Evolutionary conservation across 495 filamentous ascomycete species (phyloP), one percentile per base, ranked within the genome.

Genomic region (Talaromyces borbonicus): DNA sequence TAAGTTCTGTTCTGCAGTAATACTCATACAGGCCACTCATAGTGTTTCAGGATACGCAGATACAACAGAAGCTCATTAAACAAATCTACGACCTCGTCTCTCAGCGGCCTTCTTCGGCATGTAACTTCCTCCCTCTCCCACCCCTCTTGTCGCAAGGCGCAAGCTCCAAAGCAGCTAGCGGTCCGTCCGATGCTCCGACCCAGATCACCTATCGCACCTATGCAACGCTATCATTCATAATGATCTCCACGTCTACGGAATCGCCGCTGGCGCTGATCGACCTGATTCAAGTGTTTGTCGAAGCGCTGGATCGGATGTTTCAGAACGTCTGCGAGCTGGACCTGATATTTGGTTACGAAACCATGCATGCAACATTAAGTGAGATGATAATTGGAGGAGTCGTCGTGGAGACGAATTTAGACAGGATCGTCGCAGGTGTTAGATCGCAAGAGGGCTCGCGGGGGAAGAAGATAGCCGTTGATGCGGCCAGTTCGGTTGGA

Each of bases 241-340:
- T 98, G 57, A 98, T 98, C 57, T 87, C 81, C 25, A 97, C 93
- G n/a, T 87, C 88, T 1, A 95, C 90, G 44, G 92, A 98, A 62
- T 95, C 88, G 0, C 93, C 93, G 2, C 83, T 98, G 0, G 92
- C 90, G 0, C 75, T 98, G 1, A 86, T 98, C 25, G 92, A 98
- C 64, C 69, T 98, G 40, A 96, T 98, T 55, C 92, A 97, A 62
- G 92, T 97, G 20, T 97, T 95, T 52, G 92, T 98, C 43, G 90
- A 97, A 65, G 79, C 93, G 15, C 75, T 98, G 16, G 92, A 98
- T 61, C 77, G 87, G 46, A 73, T 98, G 44, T 97, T 97, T 59
- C 90, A 96, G 69, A 95, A 97, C 55, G 92, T 98, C 19, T 98
- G 92, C 71, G 92, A 98, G 65, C 69, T 98, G 39, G 92, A 98